Conservation (phyloP, 2,329 filamentous ascomycete genomes). For the Domatiomyces globalis region DNA sequence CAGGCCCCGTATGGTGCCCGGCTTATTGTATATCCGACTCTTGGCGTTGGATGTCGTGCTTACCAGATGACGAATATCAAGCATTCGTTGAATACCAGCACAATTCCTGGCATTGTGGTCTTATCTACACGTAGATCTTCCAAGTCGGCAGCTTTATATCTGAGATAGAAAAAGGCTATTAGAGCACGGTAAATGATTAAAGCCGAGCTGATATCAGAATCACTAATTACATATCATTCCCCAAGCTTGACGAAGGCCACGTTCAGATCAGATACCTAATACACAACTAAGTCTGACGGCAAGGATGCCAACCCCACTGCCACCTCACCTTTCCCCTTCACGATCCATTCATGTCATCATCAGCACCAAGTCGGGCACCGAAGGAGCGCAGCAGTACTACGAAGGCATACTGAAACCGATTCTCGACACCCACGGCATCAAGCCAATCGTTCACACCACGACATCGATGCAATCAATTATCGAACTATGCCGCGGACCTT, state of each 20-base stretch:
- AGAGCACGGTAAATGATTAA: too few relatives aligned
- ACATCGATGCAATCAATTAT: constrained; percentile 48
- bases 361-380: constrained; percentile 52
- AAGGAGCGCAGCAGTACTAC: constrained; percentile 44
- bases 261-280: neutral
- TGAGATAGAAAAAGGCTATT: too few relatives aligned
- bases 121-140: too few relatives aligned
- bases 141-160: too few relatives aligned
- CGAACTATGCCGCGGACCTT: constrained; percentile 41
- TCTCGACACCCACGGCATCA: constrained; percentile 34
- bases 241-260: neutral
- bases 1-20: too few relatives aligned
- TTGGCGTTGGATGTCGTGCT: too few relatives aligned
- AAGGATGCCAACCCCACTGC: constrained; percentile 1
- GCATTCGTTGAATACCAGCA: too few relatives aligned
- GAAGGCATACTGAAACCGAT: constrained; percentile 42
- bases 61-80: too few relatives aligned
- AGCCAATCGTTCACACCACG: constrained; percentile 48
- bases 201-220: too few relatives aligned
- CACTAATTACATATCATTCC: too few relatives aligned
- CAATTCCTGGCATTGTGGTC: too few relatives aligned
- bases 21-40: too few relatives aligned
- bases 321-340: constrained; percentile 13
- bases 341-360: constrained; percentile 45
- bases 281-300: neutral